phyloP scores from a whole-genome alignment of 208 protist species.

The Acanthamoeba quina region DNA sequence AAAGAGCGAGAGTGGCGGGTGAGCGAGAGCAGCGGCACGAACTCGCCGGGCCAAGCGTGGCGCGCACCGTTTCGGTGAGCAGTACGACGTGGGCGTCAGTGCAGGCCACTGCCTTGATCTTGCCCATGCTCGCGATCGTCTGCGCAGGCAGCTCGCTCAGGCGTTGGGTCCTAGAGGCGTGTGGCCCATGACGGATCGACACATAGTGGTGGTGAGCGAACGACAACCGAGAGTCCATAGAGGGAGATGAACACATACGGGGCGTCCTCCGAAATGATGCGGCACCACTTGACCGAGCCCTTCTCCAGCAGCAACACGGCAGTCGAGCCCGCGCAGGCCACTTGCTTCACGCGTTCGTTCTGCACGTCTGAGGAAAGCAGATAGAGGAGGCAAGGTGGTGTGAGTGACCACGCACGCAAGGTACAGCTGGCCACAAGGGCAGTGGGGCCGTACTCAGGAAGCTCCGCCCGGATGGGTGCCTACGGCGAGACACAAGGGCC shows the following conservation, averaged over 20 bases:
- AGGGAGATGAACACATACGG: too few species aligned
- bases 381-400: not conserved
- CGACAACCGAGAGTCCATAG: not conserved
- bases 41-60: not conserved
- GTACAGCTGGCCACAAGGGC: not conserved
- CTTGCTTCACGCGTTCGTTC: not conserved
- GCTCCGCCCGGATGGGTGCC: too few species aligned
- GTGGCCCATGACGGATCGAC: not conserved
- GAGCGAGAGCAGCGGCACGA: too few species aligned
- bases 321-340: not conserved
- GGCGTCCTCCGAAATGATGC: not conserved
- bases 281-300: not conserved
- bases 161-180: not conserved
- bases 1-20: not conserved
- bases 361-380: not conserved
- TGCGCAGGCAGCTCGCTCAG: not conserved
- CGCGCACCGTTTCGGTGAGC: not conserved
- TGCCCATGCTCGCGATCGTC: not conserved
- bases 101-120: slow-evolving; percentile 1
- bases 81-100: not conserved
- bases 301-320: not conserved
- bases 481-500: too few species aligned
- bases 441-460: too few species aligned
- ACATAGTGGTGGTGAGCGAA: not conserved
- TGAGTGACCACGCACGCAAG: not conserved